phyloP scores from a whole-genome alignment of 1,284 basidiomycete species.

The Exobasidium rhododendri region DNA sequence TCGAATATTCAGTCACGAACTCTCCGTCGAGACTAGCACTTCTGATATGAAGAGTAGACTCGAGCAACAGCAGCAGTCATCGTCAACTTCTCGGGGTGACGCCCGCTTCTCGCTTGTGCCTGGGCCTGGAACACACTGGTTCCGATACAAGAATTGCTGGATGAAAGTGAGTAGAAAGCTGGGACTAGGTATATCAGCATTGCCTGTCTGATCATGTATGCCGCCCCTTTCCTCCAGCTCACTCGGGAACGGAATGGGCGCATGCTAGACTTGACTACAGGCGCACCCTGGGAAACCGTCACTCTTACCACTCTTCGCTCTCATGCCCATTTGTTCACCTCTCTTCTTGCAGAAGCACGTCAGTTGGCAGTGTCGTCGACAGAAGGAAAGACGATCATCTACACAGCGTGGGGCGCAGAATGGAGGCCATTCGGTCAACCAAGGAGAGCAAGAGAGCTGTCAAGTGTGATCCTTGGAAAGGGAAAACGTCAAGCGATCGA shows the following conservation, averaged over 20 bases:
- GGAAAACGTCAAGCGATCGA: constrained; percentile 78
- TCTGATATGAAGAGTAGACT: not conserved
- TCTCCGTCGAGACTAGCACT: constrained; percentile 81
- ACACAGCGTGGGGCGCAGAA: constrained; percentile 92
- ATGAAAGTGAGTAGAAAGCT: constrained; percentile 68
- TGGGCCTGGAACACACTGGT: constrained; percentile 90
- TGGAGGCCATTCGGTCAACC: constrained; percentile 96
- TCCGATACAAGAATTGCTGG: constrained; percentile 86
- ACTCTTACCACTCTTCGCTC: constrained; percentile 87
- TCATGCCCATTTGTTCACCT: constrained; percentile 75
- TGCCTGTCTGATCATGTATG: not conserved
- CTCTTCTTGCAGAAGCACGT: constrained; percentile 79
- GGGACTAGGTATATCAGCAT: not conserved
- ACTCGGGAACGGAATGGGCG: constrained; percentile 76
- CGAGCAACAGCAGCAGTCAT: constrained; percentile 19
- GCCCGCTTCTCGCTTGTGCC: constrained; percentile 83
- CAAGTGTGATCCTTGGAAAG: constrained; percentile 83
- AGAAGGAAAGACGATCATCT: constrained; percentile 91
- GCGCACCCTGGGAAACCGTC: constrained; percentile 95
- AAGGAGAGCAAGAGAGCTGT: constrained; percentile 76
- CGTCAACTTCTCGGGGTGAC: constrained; percentile 24
- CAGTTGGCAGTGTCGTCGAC: constrained; percentile 79
- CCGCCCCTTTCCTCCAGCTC: constrained; percentile 11
- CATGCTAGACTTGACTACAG: constrained; percentile 84
- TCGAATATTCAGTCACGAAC: constrained; percentile 64